Base-by-base conservation (phyloP, 176 grass and related monocot genomes). In the Oryza officinalis region DNA sequence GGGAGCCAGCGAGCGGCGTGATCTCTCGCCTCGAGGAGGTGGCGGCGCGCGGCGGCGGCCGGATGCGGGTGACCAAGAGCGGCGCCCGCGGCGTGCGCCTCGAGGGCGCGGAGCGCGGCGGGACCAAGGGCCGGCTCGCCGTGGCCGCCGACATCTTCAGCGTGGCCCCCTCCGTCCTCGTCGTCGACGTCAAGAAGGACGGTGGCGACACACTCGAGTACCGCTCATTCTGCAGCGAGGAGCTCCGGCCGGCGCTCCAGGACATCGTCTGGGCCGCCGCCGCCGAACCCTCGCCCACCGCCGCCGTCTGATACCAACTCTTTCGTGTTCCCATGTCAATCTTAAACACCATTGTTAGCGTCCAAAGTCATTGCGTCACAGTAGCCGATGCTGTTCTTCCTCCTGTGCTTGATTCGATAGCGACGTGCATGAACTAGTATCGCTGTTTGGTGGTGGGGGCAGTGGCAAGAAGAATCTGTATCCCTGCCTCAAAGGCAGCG, bases 141-240 rank as follows among this genome's bases (percentile, higher is more conserved):
- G 94, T 99, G 27, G 91, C 87, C 9, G 91, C 83, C 3, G 96
- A 99, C 40, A 96, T 99, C 76, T 99, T 94, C 80, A 83, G 84
- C 74, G 77, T 99, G 65, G 86, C 93, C 14, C 82, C 93, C 13
- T 99, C 91, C 0, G 85, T 99, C 52, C 89, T 96, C 1, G 91
- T 99, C 52, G 91, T 99, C 59, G 93, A 99, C 76, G 91, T 99
- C 77, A 99, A 99, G 86, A 96, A 99, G 85, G 92, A 92, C 70
- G 87, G 89, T 3, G 96, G 93, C 67, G 93, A 99, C 85, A 81
- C 80, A 35, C 67, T 90, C 2, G 93, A 96, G 83, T 99, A 99
- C 63, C 87, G 89, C 13, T 92, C 92, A 32, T 99, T 99, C 78
- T 99, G 93, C 84, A 85, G 81, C 74, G 94, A 92, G 47, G 85